phyloP scores from a whole-genome alignment of 2,329 filamentous ascomycete genomes.

The Biscogniauxia sp. region DNA sequence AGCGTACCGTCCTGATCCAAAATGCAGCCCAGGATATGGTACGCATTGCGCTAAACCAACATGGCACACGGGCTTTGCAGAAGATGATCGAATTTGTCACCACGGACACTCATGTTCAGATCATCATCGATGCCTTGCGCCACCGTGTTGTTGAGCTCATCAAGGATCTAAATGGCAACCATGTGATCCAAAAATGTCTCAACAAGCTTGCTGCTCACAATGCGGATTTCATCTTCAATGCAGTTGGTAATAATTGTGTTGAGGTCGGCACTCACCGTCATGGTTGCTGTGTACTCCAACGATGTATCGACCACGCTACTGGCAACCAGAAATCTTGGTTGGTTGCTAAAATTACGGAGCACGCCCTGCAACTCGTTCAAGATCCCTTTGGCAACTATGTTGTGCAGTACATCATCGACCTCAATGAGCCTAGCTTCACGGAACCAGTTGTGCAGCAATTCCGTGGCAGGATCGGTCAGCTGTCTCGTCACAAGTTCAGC shows the following conservation, averaged over 20 bases:
- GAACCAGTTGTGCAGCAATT: conserved; percentile 85
- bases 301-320: conserved; percentile 95
- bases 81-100: conserved; percentile 99
- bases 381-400: conserved; percentile 99
- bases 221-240: conserved; percentile 95
- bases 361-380: conserved; percentile 86
- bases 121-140: conserved; percentile 82
- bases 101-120: conserved; percentile 77
- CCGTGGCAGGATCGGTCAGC: conserved; percentile 65
- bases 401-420: conserved; percentile 95
- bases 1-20: conserved; percentile 88
- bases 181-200: conserved; percentile 98
- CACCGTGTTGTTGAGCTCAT: conserved; percentile 89
- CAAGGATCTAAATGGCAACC: conserved; percentile 96
- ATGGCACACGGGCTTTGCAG: conserved; percentile 92
- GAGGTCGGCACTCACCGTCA: conserved; percentile 95
- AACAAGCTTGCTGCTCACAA: conserved; percentile 85
- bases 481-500: conserved; percentile 96
- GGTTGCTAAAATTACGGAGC: conserved; percentile 80
- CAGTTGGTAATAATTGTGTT: conserved; percentile 82
- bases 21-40: conserved; percentile 87
- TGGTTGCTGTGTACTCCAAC: conserved; percentile 95
- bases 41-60: conserved; percentile 92
- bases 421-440: conserved; percentile 84
- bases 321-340: conserved; percentile 85